These are phyloP conservation scores for Neofusicoccum laricinum DNA, from an alignment of 2,329 filamentous ascomycete species.

Conservation along the genomic window DNA sequence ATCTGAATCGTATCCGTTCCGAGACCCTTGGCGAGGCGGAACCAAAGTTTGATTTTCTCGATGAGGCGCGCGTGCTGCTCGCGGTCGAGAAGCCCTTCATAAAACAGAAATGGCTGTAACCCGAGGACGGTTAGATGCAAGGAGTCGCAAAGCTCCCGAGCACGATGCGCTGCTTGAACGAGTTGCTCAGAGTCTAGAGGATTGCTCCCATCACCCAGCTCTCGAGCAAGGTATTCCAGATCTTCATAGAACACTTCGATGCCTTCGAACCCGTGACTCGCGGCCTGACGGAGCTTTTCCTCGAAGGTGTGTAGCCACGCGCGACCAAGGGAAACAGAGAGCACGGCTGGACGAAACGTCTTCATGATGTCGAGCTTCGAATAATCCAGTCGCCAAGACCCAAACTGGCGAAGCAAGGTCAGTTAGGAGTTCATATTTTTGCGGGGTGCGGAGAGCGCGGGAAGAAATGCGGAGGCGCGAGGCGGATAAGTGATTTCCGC, in stretches of 20 bases:
- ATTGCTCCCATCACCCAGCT: background rate
- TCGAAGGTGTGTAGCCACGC: slow-evolving; percentile 8
- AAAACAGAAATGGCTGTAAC: slow-evolving; percentile 21
- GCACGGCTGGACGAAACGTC: background rate
- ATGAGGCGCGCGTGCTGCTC: slow-evolving; percentile 3
- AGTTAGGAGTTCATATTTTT: too few relatives aligned
- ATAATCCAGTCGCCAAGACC: too few relatives aligned
- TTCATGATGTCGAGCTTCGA: background rate
- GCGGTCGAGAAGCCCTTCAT: slow-evolving; percentile 21
- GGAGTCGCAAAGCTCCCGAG: slow-evolving; percentile 7
- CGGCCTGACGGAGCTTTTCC: slow-evolving; percentile 16
- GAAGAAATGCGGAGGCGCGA: too few relatives aligned
- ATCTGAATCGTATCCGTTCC: background rate
- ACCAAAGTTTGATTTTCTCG: background rate
- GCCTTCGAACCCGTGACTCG: slow-evolving; percentile 12
- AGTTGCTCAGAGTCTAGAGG: background rate
- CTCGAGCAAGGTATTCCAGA: background rate
- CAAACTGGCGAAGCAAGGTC: too few relatives aligned
- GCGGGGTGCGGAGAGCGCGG: too few relatives aligned
- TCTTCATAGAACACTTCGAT: background rate
- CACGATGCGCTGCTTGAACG: background rate
- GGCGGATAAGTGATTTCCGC: too few relatives aligned
- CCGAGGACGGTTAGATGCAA: slow-evolving; percentile 15
- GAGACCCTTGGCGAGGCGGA: background rate
- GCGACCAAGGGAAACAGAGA: background rate